Conservation (phyloP, 139 green algal genomes). For the Auxenochlorella pyrenoidosa region DNA sequence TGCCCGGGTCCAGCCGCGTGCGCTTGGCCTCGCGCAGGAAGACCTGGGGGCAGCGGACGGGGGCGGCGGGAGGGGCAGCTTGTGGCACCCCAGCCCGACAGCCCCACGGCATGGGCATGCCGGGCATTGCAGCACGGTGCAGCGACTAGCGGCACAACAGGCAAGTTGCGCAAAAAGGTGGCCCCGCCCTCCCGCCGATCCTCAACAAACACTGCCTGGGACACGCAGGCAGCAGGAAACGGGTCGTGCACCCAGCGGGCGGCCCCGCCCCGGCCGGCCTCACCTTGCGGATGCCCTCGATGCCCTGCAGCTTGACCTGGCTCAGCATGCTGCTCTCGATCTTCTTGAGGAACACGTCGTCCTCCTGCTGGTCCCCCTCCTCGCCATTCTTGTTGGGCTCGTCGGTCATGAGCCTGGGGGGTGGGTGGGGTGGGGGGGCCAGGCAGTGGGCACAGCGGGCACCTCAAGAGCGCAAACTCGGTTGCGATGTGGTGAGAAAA, state of each 20-base stretch:
- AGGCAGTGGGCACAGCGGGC: no score
- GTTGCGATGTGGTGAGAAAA: no score
- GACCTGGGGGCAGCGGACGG: constrained; percentile 53
- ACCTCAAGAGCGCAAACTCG: no score
- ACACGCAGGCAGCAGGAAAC: no score
- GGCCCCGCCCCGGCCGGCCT: neutral
- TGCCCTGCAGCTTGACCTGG: constrained; percentile 77
- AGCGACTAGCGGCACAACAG: no score
- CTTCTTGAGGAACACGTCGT: constrained; percentile 84
- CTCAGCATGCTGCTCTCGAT: constrained; percentile 82
- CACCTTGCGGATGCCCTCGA: constrained; percentile 87
- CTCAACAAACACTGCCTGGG: neutral
- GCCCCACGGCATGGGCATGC: no score
- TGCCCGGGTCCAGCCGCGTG: constrained; percentile 51
- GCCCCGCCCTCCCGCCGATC: no score
- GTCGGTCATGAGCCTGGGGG: neutral
- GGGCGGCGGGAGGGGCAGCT: neutral
- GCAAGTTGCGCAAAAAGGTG: no score
- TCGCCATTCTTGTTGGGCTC: constrained; percentile 44
- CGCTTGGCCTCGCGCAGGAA: constrained; percentile 91
- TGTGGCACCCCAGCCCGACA: neutral
- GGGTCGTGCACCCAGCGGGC: no score
- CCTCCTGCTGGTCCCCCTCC: constrained; percentile 59
- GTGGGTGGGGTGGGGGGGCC: neutral
- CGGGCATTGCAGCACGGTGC: no score